Evolutionary conservation across 2,329 filamentous ascomycete species (phyloP), one percentile per base, ranked within the genome.

Genomic region (Sporothrix euskadiensis): DNA sequence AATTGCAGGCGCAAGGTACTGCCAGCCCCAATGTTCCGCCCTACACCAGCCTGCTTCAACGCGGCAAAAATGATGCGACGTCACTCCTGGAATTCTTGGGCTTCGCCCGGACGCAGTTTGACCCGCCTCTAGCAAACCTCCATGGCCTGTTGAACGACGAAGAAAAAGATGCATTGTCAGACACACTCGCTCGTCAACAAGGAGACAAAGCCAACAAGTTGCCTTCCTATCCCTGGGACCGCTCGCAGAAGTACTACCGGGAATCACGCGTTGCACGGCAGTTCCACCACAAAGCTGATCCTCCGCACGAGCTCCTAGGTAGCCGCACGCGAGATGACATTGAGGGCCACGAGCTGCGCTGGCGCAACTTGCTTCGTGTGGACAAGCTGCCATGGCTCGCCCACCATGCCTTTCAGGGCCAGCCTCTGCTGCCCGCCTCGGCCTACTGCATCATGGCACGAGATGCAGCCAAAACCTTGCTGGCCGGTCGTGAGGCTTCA

Each of bases 361-460:
- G 76, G 76, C 74, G 74, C 52, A 75, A 75, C 59, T 14, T 76
- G n/a, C 57, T 76, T 16, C 74, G 56, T 14, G 66, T 73, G 9
- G 59, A 59, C 14, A 71, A 75, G 54, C 16, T 74, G 8, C 73
- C 76, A 0, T 76, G 76, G 74, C 73, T 82, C 22, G 76, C 78
- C 56, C 79, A 77, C 54, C 79, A 79, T 65, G 12, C 74, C 8
- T 84, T 86, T 47, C 83, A 85, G 74, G 82, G 81, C 0, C 82
- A 84, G 70, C 80, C 82, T 4, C 77, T 87, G 19, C 78, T 86
- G 9, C 85, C 85, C 1, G 84, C 82, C 3, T 85, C 85, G 1
- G 85, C 82, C 0, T 87, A 86, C 75, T 81, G 83, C 49, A 74
- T 83, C 63, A 85, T 86, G 82, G 84, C 83, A 1, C 75, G 85